phyloP scores from a whole-genome alignment of 257 asterid genomes.

The Nyctanthes arbortristis region DNA sequence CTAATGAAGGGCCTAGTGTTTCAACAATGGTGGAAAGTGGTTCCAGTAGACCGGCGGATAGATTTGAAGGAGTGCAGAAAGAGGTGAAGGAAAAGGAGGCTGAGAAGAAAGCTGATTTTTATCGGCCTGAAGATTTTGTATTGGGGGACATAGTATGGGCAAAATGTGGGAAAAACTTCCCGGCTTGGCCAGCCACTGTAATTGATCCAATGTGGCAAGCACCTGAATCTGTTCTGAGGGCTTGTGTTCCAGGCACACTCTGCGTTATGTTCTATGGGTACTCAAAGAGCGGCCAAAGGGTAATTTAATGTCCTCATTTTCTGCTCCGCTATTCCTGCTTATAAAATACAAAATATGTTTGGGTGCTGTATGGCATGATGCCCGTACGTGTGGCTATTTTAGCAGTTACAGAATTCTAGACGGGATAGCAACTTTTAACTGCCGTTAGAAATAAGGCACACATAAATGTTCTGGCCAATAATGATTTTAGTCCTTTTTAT shows the following conservation, averaged over 20 bases:
- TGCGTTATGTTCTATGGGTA: constrained; percentile 95
- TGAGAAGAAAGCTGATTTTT: constrained; percentile 53
- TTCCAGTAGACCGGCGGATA: constrained; percentile 11
- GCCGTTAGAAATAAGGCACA: constrained; percentile 11
- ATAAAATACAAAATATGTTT: not conserved
- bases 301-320: constrained; percentile 32
- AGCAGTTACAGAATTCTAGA: constrained; percentile 2
- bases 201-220: constrained; percentile 82
- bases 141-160: constrained; percentile 91
- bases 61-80: constrained; percentile 30
- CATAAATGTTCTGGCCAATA: constrained; percentile 9
- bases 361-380: constrained; percentile 10
- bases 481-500: not conserved
- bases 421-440: constrained; percentile 1
- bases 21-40: constrained; percentile 42
- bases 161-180: constrained; percentile 76
- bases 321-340: constrained; percentile 10
- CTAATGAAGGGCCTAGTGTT: constrained; percentile 45
- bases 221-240: constrained; percentile 71
- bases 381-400: not conserved
- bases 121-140: constrained; percentile 59
- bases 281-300: constrained; percentile 75
- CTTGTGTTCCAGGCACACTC: constrained; percentile 72
- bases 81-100: constrained; percentile 37
- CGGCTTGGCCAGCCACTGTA: constrained; percentile 97